A percentile compares a stretch with the other conserved stretches of the same genome.
Conservation (phyloP, 2,329 filamentous ascomycete genomes). For the Cryphonectria carpinicola region DNA sequence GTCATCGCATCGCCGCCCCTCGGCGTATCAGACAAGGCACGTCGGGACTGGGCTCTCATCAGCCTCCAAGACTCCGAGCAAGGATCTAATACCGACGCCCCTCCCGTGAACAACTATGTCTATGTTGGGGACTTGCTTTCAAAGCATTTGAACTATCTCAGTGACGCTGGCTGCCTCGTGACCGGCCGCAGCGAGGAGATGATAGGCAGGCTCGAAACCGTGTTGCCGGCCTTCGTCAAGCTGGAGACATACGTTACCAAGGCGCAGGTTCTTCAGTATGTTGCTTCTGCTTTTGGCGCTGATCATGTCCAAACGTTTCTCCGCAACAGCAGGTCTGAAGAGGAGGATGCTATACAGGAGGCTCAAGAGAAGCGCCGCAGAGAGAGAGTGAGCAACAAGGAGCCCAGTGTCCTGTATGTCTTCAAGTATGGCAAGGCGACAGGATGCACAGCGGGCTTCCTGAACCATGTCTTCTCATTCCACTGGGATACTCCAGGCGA, state of each 20-base stretch:
- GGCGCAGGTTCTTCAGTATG: not conserved
- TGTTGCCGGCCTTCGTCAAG: not conserved
- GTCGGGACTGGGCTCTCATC: not conserved
- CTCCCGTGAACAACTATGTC: not conserved
- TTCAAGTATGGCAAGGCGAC: not conserved
- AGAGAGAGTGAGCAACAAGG: not conserved
- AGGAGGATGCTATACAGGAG: not conserved
- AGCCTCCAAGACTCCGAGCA: not conserved
- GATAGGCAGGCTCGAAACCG: not conserved
- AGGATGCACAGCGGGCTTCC: not conserved
- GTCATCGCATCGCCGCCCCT: not conserved
- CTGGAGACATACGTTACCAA: not conserved
- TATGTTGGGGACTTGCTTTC: not conserved
- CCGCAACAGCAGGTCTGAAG: not conserved
- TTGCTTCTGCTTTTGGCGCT: not conserved
- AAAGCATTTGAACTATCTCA: not conserved
- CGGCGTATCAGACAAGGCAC: not conserved
- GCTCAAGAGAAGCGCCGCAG: not conserved
- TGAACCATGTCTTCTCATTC: not conserved
- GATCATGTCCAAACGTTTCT: too few relatives aligned
- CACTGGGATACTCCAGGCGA: not conserved
- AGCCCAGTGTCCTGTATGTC: not conserved
- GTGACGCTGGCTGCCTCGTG: not conserved
- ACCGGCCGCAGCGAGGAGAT: not conserved
- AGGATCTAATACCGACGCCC: not conserved